Base-by-base conservation (phyloP, 768 basidiomycete species). In the Gloeopeniophorella convolvens region DNA sequence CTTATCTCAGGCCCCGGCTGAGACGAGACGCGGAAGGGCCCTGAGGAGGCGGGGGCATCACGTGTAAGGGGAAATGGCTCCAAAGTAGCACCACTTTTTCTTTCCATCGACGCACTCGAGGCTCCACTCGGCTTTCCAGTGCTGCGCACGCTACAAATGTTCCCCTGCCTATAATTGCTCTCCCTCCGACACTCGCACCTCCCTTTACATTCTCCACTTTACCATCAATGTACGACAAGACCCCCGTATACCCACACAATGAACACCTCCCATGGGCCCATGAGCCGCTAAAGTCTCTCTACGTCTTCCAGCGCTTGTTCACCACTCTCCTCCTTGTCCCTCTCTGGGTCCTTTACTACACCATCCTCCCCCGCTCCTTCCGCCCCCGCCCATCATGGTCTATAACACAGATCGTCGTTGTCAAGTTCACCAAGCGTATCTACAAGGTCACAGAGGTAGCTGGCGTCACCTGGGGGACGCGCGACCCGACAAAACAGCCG, bases 381-480 rank as follows among this genome's bases (percentile, higher is more conserved):
- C 69, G 76, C 18, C 77, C 77, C n/a, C 68, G 77, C 3, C 57
- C 66, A 18, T 76, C 75, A 0, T 79, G 77, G 76, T 71, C 70
- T 8, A 53, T 79, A 33, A 65, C 66, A 23, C 76, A 78, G 61
- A 69, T 76, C 34, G 60, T 79, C 55, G 66, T 72, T 48, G 74
- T 77, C 57, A 72, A 74, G 54, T 79, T 78, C 57, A 77, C 71
- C 0, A 69, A 74, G 30, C 69, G 77, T 30, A 72, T 79, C 10
- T 76, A 68, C 68, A 72, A 69, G 55, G 72, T 79, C 44, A 76
- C 76, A 11, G 76, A 79, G 56, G 71, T 76, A 13, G 77, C 77
- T 30, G 77, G 77, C 21, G 76, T 79, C 16, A 78, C 75, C 8
- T 77, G 74, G 72, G 71, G 70, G 33, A 77, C 76, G 3, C 67